A percentile compares a stretch with the other conserved stretches of the same genome.
phyloP scores from a whole-genome alignment of 495 filamentous ascomycete genomes.

The Hamigera avellanea region DNA sequence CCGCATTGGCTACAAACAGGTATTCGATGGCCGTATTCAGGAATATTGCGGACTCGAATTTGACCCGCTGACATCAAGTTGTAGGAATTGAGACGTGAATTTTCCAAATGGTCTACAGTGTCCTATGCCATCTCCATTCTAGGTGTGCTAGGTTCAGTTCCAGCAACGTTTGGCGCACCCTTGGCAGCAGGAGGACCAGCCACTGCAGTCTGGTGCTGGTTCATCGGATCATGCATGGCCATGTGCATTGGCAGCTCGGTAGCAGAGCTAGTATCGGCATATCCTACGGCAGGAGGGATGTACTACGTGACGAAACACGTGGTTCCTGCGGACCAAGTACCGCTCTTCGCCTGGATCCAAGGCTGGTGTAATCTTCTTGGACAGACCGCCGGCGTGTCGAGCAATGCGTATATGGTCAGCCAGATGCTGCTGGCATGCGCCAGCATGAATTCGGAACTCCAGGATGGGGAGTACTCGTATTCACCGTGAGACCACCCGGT shows the following conservation, averaged over 20 bases:
- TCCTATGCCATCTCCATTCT: conserved; percentile 67
- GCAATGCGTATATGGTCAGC: conserved; percentile 43
- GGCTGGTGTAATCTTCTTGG: conserved; percentile 54
- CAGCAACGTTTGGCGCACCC: conserved; percentile 54
- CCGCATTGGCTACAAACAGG: conserved; percentile 60
- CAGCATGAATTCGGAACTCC: conserved; percentile 44
- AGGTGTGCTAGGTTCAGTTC: conserved; percentile 57
- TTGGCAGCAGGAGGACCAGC: conserved; percentile 56
- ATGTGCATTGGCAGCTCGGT: conserved; percentile 57
- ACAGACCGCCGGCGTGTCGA: conserved; percentile 47
- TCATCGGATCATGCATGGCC: conserved; percentile 56
- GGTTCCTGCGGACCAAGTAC: conserved; percentile 43
- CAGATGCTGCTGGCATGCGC: conserved; percentile 47
- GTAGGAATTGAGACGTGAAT: conserved; percentile 52
- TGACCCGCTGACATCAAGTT: no score
- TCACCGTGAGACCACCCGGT: conserved; percentile 28
- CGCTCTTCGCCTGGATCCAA: conserved; percentile 48
- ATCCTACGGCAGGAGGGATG: conserved; percentile 54
- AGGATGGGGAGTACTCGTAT: conserved; percentile 31
- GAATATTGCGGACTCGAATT: no score
- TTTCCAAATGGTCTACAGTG: conserved; percentile 63
- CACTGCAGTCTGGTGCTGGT: conserved; percentile 63
- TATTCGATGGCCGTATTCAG: no score
- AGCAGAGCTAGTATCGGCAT: conserved; percentile 50
- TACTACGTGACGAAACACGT: conserved; percentile 54